These are phyloP conservation scores for Nakazawaea siamensis DNA, from an alignment of 805 yeast species.

Conservation along the genomic window DNA sequence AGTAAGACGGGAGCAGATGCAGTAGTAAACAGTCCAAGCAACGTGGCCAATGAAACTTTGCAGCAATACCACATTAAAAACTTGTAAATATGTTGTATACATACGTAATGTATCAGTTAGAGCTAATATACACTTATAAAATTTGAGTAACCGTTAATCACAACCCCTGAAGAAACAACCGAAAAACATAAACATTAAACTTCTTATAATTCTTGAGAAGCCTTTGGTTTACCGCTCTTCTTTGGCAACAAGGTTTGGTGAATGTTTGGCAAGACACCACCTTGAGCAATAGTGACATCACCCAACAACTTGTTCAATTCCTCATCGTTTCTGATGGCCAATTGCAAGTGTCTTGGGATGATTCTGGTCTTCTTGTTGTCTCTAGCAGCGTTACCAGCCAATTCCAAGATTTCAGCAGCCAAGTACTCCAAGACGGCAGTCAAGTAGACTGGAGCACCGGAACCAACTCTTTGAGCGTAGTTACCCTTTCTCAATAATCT, in stretches of 20 bases:
- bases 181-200: not conserved
- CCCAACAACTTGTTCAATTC: constrained; percentile 90
- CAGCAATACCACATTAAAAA: constrained; percentile 41
- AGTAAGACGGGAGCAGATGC: constrained; percentile 82
- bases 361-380: constrained; percentile 98
- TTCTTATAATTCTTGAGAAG: constrained; percentile 49
- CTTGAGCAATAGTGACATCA: constrained; percentile 95
- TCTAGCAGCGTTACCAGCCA: constrained; percentile 98
- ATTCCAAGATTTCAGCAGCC: constrained; percentile 96
- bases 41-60: constrained; percentile 42
- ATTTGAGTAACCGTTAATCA: too few relatives aligned
- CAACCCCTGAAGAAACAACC: not conserved
- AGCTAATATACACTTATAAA: not conserved
- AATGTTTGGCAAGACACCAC: constrained; percentile 98
- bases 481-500: constrained; percentile 94
- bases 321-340: constrained; percentile 98
- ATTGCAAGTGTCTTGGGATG: constrained; percentile 96
- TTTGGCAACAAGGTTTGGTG: constrained; percentile 81
- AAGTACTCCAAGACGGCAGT: constrained; percentile 96
- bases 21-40: constrained; percentile 80
- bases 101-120: too few relatives aligned
- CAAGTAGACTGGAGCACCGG: constrained; percentile 98
- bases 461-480: constrained; percentile 98
- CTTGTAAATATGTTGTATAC: constrained; percentile 1
- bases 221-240: constrained; percentile 46